These are phyloP conservation scores for Komagataella ulmi DNA, from an alignment of 805 yeast genomes.

Conservation along the genomic window DNA sequence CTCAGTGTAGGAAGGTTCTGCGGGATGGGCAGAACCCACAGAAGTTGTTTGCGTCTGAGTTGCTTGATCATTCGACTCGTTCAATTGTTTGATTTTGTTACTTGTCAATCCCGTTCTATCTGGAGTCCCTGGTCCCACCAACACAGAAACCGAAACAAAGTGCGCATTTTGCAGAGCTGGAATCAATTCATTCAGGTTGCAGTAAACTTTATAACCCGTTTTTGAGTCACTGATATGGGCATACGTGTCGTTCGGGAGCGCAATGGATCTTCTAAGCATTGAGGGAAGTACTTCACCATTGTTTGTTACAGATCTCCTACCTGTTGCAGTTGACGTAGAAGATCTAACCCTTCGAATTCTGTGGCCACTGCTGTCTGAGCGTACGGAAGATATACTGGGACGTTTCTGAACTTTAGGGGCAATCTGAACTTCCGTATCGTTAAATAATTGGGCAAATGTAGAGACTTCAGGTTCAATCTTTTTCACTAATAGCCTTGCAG, in stretches of 20 bases:
- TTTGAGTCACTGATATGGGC: conserved; percentile 6
- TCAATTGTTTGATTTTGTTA: conserved; percentile 9
- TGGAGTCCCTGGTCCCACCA: conserved; percentile 37
- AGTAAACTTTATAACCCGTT: not conserved
- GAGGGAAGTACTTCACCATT: conserved; percentile 13
- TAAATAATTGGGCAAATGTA: conserved; percentile 26
- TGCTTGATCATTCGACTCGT: not conserved
- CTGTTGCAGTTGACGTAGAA: not conserved
- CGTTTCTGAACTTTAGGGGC: conserved; percentile 46
- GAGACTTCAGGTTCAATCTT: conserved; percentile 18
- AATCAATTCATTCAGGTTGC: not conserved
- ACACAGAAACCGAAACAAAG: conserved; percentile 35
- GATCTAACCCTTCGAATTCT: not conserved
- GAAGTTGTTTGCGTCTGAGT: not conserved
- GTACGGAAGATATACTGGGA: conserved; percentile 2
- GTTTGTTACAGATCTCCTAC: not conserved
- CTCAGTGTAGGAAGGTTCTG: conserved; percentile 13
- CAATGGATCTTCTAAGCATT: not conserved
- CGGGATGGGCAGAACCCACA: conserved; percentile 2
- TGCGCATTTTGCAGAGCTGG: conserved; percentile 11
- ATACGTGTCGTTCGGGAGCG: not conserved
- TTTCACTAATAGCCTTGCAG: conserved; percentile 44
- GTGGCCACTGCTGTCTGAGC: conserved; percentile 7
- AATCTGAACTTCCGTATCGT: conserved; percentile 28
- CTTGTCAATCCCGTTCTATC: conserved; percentile 8